Base-by-base conservation (phyloP, 768 basidiomycete species). In the Serendipita vermifera region DNA sequence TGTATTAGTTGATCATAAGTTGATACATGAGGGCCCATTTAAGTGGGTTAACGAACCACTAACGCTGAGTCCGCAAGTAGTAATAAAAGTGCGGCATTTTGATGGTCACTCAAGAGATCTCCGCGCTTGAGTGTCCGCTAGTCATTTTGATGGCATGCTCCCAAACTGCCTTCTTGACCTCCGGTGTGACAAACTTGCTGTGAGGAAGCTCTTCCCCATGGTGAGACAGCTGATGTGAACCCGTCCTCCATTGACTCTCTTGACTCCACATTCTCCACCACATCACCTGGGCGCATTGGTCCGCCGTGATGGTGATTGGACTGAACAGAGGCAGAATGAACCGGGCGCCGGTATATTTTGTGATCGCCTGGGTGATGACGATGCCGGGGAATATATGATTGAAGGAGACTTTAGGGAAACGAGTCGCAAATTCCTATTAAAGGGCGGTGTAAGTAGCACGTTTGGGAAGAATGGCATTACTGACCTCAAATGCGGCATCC, bases 401-500 rank as follows among this genome's bases (percentile, higher is more conserved):
- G 55, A 59, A 56, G 15, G 51, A 55, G 1, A 53, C 31, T n/a
- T 48, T 59, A 13, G 58, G 58, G n/a, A 24, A n/a, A n/a, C n/a
- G n/a, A n/a, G n/a, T n/a, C n/a, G n/a, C n/a, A n/a, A n/a, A n/a
- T n/a, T n/a, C n/a, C n/a, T n/a, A n/a, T n/a, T n/a, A n/a, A n/a
- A n/a, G n/a, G n/a, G n/a, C n/a, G n/a, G n/a, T n/a, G n/a, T n/a
- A n/a, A n/a, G n/a, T n/a, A n/a, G n/a, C n/a, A n/a, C 14, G 41
- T 43, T 11, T 15, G 14, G 41, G 41, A 15, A 9, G 11, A 43
- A 43, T 9, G 20, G 40, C 2, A 27, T 7, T 13, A 56, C 64
- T 35, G 41, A 76, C 78, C 72, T 77, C 70, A 41, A 78, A 58
- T 74, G 76, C 76, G 17, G 77, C 61, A 62, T 80, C 78, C 58